Evolutionary conservation across 164 flowering plant genomes (phyloP).

Genomic region (Macadamia tetraphylla): DNA sequence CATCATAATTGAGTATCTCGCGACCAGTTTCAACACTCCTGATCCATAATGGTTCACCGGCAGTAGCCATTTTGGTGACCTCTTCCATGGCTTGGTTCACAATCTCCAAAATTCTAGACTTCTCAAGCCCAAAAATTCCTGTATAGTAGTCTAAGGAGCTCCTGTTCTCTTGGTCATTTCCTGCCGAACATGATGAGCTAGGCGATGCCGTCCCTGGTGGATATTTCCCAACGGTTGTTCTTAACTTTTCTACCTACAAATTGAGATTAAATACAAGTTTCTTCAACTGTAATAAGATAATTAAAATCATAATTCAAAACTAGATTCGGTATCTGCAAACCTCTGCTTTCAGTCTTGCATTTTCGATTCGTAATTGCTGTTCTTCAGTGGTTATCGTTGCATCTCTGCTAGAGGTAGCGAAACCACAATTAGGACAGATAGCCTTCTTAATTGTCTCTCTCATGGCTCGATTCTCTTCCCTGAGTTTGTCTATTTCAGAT

Average conservation of each 20-base stretch:
- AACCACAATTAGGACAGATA: constrained; percentile 85
- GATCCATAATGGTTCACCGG: constrained; percentile 85
- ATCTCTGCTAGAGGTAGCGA: constrained; percentile 49
- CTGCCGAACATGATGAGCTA: constrained; percentile 53
- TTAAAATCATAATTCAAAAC: not conserved
- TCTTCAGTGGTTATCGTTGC: constrained; percentile 43
- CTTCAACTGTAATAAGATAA: too few relatives aligned
- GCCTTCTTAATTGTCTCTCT: constrained; percentile 69
- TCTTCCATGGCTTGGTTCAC: constrained; percentile 61
- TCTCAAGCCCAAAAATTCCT: constrained; percentile 74
- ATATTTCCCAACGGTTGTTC: constrained; percentile 42
- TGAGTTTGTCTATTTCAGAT: constrained; percentile 79
- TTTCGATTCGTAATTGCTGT: constrained; percentile 78
- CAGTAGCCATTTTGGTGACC: constrained; percentile 72
- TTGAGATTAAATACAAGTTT: too few relatives aligned
- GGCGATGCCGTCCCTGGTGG: constrained; percentile 48
- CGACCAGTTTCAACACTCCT: constrained; percentile 89
- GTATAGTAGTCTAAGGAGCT: constrained; percentile 69
- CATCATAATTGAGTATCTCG: constrained; percentile 95
- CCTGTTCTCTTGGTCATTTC: constrained; percentile 54
- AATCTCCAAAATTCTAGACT: constrained; percentile 56
- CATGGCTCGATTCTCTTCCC: constrained; percentile 69
- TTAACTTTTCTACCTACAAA: constrained; percentile 65
- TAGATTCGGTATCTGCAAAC: constrained; percentile 20
- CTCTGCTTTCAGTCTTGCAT: constrained; percentile 94